Percentiles rank a stretch among this genome's conserved stretches.
Conservation (phyloP, 768 basidiomycete species). For the Leucogyrophana mollusca region DNA sequence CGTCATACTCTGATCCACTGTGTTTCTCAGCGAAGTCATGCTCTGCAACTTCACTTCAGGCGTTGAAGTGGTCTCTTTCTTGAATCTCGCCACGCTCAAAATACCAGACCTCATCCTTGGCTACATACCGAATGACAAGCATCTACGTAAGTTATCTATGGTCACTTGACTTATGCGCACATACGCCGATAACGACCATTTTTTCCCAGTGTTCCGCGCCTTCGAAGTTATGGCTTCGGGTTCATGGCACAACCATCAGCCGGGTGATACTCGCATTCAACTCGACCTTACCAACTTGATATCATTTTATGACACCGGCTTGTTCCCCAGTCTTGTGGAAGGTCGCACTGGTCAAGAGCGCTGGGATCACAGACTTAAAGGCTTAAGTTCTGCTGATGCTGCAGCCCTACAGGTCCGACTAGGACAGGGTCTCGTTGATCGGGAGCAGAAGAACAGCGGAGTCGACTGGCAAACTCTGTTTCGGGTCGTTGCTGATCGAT, state of each 20-base stretch:
- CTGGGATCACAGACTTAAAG: constrained; percentile 15
- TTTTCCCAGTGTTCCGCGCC: not conserved
- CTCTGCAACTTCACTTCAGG: constrained; percentile 45
- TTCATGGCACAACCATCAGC: constrained; percentile 22
- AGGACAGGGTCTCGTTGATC: constrained; percentile 1
- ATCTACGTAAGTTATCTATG: too few relatives aligned
- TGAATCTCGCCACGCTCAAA: constrained; percentile 22
- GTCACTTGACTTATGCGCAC: too few relatives aligned
- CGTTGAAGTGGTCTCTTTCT: constrained; percentile 39
- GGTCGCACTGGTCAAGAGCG: constrained; percentile 14
- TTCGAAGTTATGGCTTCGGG: constrained; percentile 17
- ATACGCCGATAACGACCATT: too few relatives aligned
- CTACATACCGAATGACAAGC: too few relatives aligned
- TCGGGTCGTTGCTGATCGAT: constrained; percentile 39
- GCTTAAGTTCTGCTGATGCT: constrained; percentile 13
- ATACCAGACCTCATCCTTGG: not conserved
- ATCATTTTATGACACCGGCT: constrained; percentile 25
- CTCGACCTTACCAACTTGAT: constrained; percentile 19
- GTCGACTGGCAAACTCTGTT: constrained; percentile 43
- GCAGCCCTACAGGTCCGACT: constrained; percentile 5
- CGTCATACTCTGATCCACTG: not conserved
- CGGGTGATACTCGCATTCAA: constrained; percentile 25
- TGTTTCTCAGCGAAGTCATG: constrained; percentile 40
- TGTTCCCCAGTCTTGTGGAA: constrained; percentile 16
- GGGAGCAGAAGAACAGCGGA: constrained; percentile 19